phyloP scores from a whole-genome alignment of 2,329 filamentous ascomycete species.

The Fusarium burgessii region DNA sequence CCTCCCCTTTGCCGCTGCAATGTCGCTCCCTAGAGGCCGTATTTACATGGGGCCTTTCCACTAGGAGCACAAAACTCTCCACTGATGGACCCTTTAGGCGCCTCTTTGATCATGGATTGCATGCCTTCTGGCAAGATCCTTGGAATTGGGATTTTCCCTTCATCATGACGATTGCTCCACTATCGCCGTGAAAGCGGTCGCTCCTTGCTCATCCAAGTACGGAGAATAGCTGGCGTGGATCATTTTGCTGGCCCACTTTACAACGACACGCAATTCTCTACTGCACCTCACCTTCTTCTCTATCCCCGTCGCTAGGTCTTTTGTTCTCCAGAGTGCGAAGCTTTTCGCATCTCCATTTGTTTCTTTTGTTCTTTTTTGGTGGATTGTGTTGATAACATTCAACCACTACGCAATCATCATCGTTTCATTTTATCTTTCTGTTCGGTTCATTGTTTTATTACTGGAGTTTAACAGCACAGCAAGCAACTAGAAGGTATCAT shows the following conservation, averaged over 20 bases:
- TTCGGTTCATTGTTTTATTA: slow-evolving; percentile 9
- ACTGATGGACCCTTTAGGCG: slow-evolving; percentile 23
- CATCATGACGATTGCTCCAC: slow-evolving; percentile 38
- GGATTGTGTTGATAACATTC: slow-evolving; percentile 19
- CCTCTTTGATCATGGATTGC: slow-evolving; percentile 8
- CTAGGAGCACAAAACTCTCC: slow-evolving; percentile 6
- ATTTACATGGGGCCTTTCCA: slow-evolving; percentile 10
- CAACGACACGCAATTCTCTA: slow-evolving; percentile 21
- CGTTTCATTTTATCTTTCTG: slow-evolving; percentile 1
- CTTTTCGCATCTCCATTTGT: slow-evolving; percentile 14
- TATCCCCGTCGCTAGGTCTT: slow-evolving; percentile 22
- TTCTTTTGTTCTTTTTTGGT: slow-evolving; percentile 14
- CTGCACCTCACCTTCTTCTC: background rate
- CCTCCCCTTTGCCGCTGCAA: slow-evolving; percentile 28
- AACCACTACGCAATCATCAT: background rate
- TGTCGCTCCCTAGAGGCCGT: slow-evolving; percentile 13
- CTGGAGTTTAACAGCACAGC: background rate
- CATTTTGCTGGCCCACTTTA: slow-evolving; percentile 25
- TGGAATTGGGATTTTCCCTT: slow-evolving; percentile 43
- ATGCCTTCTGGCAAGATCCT: slow-evolving; percentile 22
- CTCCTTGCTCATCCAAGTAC: slow-evolving; percentile 7
- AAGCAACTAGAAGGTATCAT: slow-evolving; percentile 19
- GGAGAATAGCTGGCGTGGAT: slow-evolving; percentile 11
- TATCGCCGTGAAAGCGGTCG: background rate
- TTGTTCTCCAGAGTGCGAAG: slow-evolving; percentile 16